Base-by-base conservation (phyloP, 2,329 filamentous ascomycete species). In the Fonsecaea multimorphosa region DNA sequence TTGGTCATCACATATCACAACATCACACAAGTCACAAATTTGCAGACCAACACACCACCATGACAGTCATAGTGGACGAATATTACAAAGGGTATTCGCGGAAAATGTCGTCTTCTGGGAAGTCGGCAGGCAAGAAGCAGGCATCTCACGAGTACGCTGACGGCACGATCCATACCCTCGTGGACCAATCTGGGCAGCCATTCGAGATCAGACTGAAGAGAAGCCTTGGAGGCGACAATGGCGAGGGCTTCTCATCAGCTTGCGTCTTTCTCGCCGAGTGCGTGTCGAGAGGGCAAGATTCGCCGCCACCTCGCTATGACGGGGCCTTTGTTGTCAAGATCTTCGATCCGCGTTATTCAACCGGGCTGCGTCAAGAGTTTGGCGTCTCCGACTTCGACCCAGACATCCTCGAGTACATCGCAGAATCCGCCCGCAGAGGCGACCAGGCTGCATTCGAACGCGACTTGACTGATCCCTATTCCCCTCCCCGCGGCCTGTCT, bases 251-350 rank as follows among this genome's bases (percentile, higher is more conserved):
- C 54, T 57, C 54, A 19, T 40, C 27, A n/a, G 34, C 54, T 22
- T 57, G 32, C 22, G 9, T 27, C 7, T 57, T 24, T 57, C 14
- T 40, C 31, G 54, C 54, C 12, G 32, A 57, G 54, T 57, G 54
- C 54, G 34, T 57, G 31, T 27, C 44, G 44, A 3, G 2, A 24
- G 19, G 19, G 1, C 32, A 29, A n/a, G 54, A 38, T n/a, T 34
- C 27, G 12, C 16, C 38, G 4, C 16, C 16, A 19, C 34, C 31
- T 32, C 54, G 54, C n/a, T 40, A 57, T 16, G 36, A 36, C 27
- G 31, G 32, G 16, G 7, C 31, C 12, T 57, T 57, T 40, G 54
- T 57, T 22, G 54, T 38, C 44, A 49, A 38, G 31, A 44, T 27
- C 19, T 57, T 38, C 27, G 54, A 57, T 40, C 32, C 31, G 31